A percentile compares a stretch with the other conserved stretches of the same genome.
phyloP scores from a whole-genome alignment of 495 filamentous ascomycete genomes.

The Talaromyces wortmannii region DNA sequence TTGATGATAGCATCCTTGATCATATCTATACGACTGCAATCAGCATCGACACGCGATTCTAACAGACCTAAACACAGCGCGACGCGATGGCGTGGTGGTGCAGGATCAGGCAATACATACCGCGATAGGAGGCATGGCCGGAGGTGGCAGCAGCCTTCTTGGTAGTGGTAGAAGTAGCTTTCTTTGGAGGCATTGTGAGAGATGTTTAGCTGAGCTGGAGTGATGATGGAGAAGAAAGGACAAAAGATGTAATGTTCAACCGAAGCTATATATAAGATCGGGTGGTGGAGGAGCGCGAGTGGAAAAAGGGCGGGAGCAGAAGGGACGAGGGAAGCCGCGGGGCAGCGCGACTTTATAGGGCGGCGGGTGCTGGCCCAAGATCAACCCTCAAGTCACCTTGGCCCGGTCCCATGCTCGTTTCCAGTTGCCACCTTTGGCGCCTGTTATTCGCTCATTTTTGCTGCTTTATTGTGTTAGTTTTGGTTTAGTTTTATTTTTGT shows the following conservation, averaged over 20 bases:
- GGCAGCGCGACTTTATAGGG: constrained; percentile 47
- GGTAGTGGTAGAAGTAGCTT: constrained; percentile 35
- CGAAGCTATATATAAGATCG: background rate
- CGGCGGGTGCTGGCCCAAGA: constrained; percentile 38
- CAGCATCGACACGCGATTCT: constrained; percentile 41
- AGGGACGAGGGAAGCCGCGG: constrained; percentile 30
- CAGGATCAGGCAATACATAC: constrained; percentile 44
- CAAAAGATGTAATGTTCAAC: background rate
- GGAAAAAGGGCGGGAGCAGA: constrained; percentile 19
- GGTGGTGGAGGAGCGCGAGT: constrained; percentile 11
- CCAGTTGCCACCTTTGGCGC: too few relatives aligned
- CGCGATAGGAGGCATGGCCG: constrained; percentile 53
- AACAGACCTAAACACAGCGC: constrained; percentile 12
- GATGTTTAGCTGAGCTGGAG: constrained; percentile 10
- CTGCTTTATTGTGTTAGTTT: too few relatives aligned
- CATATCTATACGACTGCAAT: constrained; percentile 52
- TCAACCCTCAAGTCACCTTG: too few relatives aligned
- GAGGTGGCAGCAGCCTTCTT: constrained; percentile 42
- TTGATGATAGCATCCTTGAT: constrained; percentile 63
- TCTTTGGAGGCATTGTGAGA: constrained; percentile 46
- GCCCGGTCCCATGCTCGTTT: background rate
- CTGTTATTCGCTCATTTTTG: too few relatives aligned
- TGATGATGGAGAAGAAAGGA: constrained; percentile 1
- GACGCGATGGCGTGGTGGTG: constrained; percentile 37
- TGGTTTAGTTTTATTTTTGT: too few relatives aligned